phyloP scores from a whole-genome alignment of 2,329 filamentous ascomycete genomes.

The Achaetomium macrosporum region DNA sequence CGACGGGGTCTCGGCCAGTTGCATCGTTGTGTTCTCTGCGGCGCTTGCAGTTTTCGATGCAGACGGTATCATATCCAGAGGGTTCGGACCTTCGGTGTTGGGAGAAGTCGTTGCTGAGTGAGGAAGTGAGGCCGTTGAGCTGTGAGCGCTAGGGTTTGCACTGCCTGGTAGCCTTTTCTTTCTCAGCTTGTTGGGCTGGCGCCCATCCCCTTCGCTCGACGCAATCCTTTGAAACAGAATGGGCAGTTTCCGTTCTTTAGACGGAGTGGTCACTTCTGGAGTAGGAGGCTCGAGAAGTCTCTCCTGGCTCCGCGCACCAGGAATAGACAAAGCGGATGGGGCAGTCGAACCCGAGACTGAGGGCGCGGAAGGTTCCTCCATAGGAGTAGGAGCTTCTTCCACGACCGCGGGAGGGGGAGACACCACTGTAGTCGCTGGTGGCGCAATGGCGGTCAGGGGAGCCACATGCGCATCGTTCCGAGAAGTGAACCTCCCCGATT shows the following conservation, averaged over 20 bases:
- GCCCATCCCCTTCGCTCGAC: conserved; percentile 54
- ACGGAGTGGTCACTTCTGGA: conserved; percentile 43
- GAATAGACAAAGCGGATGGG: conserved; percentile 14
- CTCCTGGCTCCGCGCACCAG: conserved; percentile 23
- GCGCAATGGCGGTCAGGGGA: conserved; percentile 33
- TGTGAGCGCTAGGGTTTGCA: conserved; percentile 80
- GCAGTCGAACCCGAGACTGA: conserved; percentile 10
- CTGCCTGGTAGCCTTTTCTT: conserved; percentile 78
- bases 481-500: conserved; percentile 58
- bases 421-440: conserved; percentile 44
- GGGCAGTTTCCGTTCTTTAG: conserved; percentile 61
- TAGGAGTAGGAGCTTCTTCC: conserved; percentile 32
- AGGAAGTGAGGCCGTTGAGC: conserved; percentile 71
- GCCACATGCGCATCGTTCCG: conserved; percentile 27
- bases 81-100: conserved; percentile 40
- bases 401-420: conserved; percentile 39
- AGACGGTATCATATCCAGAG: conserved; percentile 35
- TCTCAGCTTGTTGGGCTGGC: conserved; percentile 82
- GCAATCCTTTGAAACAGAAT: conserved; percentile 67
- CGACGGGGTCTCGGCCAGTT: conserved; percentile 31
- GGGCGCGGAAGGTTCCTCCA: conserved; percentile 23
- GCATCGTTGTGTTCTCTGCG: conserved; percentile 9
- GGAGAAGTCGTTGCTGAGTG: conserved; percentile 44
- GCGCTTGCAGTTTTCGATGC: conserved; percentile 12
- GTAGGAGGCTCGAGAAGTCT: conserved; percentile 21